These are phyloP conservation scores for Paraurostyla sp. DNA, from an alignment of 73 alveolate species.

Conservation along the genomic window DNA sequence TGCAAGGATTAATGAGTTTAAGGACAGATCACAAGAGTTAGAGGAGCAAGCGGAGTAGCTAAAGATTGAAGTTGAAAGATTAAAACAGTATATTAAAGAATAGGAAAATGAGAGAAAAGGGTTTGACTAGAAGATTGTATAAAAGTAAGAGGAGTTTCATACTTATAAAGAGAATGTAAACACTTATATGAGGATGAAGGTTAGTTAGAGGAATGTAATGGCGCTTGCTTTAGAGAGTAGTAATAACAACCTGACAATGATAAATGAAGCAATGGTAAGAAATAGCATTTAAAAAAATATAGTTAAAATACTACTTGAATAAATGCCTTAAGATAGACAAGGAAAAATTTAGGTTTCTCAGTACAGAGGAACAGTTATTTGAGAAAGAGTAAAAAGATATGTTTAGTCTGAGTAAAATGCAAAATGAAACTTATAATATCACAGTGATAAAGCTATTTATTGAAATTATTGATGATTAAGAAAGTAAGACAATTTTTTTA, in stretches of 20 bases:
- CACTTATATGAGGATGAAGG: neutral
- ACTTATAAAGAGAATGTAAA: slow-evolving; percentile 23
- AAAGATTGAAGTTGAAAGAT: neutral
- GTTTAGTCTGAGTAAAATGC: neutral
- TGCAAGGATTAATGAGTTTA: neutral
- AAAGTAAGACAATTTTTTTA: neutral
- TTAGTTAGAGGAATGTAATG: slow-evolving; percentile 5
- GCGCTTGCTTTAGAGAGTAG: neutral
- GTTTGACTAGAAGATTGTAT: neutral
- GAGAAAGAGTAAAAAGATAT: neutral
- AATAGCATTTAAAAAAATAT: neutral
- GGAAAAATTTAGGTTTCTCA: slow-evolving; percentile 15
- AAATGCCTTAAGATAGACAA: slow-evolving; percentile 35
- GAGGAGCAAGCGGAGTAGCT: neutral
- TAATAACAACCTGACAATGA: slow-evolving; percentile 8
- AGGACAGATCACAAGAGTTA: neutral
- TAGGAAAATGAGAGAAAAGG: neutral
- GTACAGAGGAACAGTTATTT: neutral
- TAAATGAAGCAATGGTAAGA: slow-evolving; percentile 32
- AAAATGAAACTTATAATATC: neutral
- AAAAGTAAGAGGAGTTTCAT: neutral
- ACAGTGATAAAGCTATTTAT: neutral
- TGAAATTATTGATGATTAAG: slow-evolving; percentile 58
- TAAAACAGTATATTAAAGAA: neutral
- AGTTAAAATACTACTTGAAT: slow-evolving; percentile 40